Base-by-base conservation (phyloP, 345 rosid genomes). In the Noccaea bulbosa region DNA sequence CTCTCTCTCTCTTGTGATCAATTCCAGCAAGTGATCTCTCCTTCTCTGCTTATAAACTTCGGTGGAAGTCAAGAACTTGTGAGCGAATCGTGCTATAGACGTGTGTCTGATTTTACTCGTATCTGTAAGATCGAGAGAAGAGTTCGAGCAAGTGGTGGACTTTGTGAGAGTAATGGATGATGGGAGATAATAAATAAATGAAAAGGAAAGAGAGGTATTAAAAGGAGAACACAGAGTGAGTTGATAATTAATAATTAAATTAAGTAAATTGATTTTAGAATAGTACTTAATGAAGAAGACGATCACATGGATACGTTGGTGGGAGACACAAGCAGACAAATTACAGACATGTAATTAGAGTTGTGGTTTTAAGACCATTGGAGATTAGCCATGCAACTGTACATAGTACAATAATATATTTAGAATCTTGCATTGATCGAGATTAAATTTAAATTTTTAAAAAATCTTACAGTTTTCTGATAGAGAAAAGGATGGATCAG, bases 271-370 rank as follows among this genome's bases (percentile, higher is more conserved):
- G 51, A 27, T 54, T 34, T 58, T 73, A 61, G 62, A 69, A 30
- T 62, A 56, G 59, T 33, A 65, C 32, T 49, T 49, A 47, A 56
- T 56, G 64, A 63, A 48, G 71, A 56, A 56, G 75, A 34, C 58
- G 71, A 70, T 50, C 79, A 76, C 75, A 76, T 76, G 79, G 79
- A 70, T 71, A 76, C 64, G 75, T 76, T 69, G 15, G 45, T 41
- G 41, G 79, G 73, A 46, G 56, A 75, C 78, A 67, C 64, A 68
- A 75, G 51, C 22, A 75, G 74, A 75, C 74, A 75, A 76, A 64
- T 55, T 63, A 69, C 39, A 69, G 75, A 76, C 73, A 67, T 62
- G 70, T 55, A 63, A 54, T 75, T 62, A 69, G 62, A 68, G 74
- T 35, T 67, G 15, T 51, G 44, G 12, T 15, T 38, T 73, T 59